Percentiles rank a stretch among this genome's conserved stretches.
Conservation (phyloP, 148 eudicot species). For the Chenopodium album region DNA sequence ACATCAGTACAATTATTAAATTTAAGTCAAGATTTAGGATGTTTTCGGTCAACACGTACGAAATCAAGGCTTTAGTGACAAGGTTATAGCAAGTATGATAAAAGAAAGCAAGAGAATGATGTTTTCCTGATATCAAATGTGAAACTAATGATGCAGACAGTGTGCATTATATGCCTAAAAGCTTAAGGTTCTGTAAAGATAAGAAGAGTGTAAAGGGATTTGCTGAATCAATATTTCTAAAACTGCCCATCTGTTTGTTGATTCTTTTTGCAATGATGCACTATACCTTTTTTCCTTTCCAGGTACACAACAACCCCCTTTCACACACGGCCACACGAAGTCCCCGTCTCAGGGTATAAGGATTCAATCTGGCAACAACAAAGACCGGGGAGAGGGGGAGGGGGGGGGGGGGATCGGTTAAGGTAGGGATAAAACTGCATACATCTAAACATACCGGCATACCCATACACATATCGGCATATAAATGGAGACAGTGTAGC, state of each 20-base stretch:
- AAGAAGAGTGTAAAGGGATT: background rate
- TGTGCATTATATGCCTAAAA: constrained; percentile 21
- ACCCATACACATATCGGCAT: background rate
- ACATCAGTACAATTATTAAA: background rate
- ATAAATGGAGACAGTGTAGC: background rate
- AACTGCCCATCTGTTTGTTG: background rate
- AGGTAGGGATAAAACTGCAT: background rate
- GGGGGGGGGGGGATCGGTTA: background rate
- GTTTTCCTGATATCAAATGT: background rate
- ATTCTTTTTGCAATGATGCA: background rate
- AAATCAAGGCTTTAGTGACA: constrained; percentile 11
- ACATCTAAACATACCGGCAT: background rate
- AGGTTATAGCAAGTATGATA: background rate
- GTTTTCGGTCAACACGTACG: constrained; percentile 3
- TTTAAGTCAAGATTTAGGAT: background rate
- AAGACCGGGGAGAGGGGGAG: background rate
- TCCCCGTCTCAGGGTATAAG: too few relatives aligned
- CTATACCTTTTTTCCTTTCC: background rate
- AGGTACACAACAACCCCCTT: background rate
- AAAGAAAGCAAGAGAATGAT: background rate
- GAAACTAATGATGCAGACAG: background rate
- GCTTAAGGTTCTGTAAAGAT: background rate
- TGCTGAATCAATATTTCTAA: background rate
- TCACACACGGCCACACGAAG: background rate
- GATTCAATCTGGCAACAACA: background rate